Base-by-base conservation (phyloP, 805 yeast species). In the Brettanomyces bruxellensis region DNA sequence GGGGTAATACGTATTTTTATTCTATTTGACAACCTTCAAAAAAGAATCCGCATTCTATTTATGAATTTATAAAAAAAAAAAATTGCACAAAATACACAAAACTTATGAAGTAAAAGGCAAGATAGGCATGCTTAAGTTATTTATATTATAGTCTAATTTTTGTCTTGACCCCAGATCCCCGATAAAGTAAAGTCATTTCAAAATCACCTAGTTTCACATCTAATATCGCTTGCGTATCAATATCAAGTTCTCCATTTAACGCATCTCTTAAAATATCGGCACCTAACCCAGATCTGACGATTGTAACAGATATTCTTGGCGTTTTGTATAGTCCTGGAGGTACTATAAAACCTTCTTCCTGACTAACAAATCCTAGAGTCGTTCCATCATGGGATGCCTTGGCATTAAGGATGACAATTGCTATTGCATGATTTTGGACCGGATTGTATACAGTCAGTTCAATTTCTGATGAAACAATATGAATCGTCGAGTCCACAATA, bases 391-490 rank as follows among this genome's bases (percentile, higher is more conserved):
- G 70, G 1, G 64, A 62, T 0, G 83, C 84, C 44, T 65, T 67
- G 1, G 76, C 82, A 36, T 67, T 67, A 18, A 65, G 48, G 18
- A 80, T 60, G 8, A 61, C 62, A 12, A 76, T 59, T n/a, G 60
- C 53, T 1, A 75, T 59, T 13, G 68, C 72, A n/a, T 67, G 57
- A 53, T 80, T 78, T 4, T 51, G 46, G 1, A 80, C 53, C 1
- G 86, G 86, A 52, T 80, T 80, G 58, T 57, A 76, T 0, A 79
- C 64, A 0, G 72, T 70, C 47, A 80, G 55, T 52, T 78, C 82
- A 4, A 78, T 67, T 41, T 78, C 79, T 1, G 81, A 73, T 0
- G 73, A 63, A 61, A 79, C 62, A 3, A 80, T 51, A 57, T 80
- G 83, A 62, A 80, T 72, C 0, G 75, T 75, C 4, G 77, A 68